A percentile compares a stretch with the other conserved stretches of the same genome.
These are phyloP conservation scores for Lagerstroemia fauriei DNA, from an alignment of 441 rosid species.

Conservation along the genomic window DNA sequence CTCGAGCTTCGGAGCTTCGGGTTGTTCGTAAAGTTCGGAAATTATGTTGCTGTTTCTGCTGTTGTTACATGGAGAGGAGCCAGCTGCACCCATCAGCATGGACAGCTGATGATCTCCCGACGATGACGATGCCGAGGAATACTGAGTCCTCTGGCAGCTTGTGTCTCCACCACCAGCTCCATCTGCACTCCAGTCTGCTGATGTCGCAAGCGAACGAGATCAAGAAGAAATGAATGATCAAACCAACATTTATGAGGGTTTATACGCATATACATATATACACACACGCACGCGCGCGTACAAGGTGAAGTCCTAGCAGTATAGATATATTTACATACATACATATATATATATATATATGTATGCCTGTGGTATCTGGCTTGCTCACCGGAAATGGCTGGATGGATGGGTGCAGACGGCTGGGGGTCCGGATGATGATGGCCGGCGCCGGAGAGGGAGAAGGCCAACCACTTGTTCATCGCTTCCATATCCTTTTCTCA, in stretches of 20 bases:
- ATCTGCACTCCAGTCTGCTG: slow-evolving; percentile 80
- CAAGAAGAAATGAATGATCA: neutral
- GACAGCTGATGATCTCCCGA: slow-evolving; percentile 17
- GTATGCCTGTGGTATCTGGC: neutral
- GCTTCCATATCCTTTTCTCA: neutral
- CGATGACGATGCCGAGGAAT: neutral
- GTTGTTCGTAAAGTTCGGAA: slow-evolving; percentile 19
- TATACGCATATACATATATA: neutral
- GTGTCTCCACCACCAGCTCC: slow-evolving; percentile 31
- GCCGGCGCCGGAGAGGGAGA: slow-evolving; percentile 61
- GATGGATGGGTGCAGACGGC: neutral
- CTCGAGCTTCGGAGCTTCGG: slow-evolving; percentile 69
- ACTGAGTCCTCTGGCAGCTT: slow-evolving; percentile 23
- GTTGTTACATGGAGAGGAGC: slow-evolving; percentile 47
- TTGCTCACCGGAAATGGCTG: neutral
- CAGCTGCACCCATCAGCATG: slow-evolving; percentile 37
- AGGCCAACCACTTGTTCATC: slow-evolving; percentile 77
- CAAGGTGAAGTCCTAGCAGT: neutral
- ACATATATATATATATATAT: neutral
- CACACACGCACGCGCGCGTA: neutral
- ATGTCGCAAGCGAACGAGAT: neutral
- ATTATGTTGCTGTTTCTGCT: slow-evolving; percentile 18
- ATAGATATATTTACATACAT: neutral
- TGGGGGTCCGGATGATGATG: slow-evolving; percentile 36
- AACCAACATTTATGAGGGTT: neutral